phyloP scores from a whole-genome alignment of 495 filamentous ascomycete species.

The Lasiosphaeriaceae sp. region DNA sequence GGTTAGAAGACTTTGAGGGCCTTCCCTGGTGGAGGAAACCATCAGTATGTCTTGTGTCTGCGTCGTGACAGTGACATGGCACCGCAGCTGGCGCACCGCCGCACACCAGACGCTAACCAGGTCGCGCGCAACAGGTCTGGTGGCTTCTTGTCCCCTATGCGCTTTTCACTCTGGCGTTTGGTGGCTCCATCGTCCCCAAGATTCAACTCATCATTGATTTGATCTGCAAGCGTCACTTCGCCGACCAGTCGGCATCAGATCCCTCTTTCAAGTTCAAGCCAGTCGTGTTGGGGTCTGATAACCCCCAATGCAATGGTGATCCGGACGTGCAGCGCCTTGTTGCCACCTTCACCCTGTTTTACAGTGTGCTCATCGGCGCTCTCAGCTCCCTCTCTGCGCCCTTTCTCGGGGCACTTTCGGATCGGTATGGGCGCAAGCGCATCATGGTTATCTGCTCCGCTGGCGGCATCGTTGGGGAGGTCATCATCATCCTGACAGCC shows the following conservation, averaged over 20 bases:
- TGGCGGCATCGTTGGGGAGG: conserved; percentile 65
- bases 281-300: conserved; percentile 60
- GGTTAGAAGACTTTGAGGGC: conserved; percentile 56
- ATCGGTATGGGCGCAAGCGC: conserved; percentile 76
- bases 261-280: conserved; percentile 60
- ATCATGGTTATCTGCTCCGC: conserved; percentile 64
- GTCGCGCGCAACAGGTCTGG: conserved; percentile 54
- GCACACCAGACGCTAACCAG: neutral
- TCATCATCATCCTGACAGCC: conserved; percentile 71
- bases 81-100: neutral
- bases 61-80: neutral
- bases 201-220: conserved; percentile 76
- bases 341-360: conserved; percentile 70
- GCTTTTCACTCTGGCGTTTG: conserved; percentile 76
- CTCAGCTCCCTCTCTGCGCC: conserved; percentile 74
- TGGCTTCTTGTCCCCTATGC: conserved; percentile 80
- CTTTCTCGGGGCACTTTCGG: conserved; percentile 78
- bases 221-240: conserved; percentile 74
- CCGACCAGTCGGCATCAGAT: conserved; percentile 53
- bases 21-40: conserved; percentile 69
- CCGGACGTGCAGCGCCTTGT: conserved; percentile 70
- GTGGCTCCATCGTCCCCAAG: conserved; percentile 73
- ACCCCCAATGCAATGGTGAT: conserved; percentile 63
- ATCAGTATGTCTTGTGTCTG: conserved; percentile 49
- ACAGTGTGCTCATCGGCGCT: conserved; percentile 66